These are phyloP conservation scores for Astrothelium macrocarpum DNA, from an alignment of 495 filamentous ascomycete species.

Conservation along the genomic window DNA sequence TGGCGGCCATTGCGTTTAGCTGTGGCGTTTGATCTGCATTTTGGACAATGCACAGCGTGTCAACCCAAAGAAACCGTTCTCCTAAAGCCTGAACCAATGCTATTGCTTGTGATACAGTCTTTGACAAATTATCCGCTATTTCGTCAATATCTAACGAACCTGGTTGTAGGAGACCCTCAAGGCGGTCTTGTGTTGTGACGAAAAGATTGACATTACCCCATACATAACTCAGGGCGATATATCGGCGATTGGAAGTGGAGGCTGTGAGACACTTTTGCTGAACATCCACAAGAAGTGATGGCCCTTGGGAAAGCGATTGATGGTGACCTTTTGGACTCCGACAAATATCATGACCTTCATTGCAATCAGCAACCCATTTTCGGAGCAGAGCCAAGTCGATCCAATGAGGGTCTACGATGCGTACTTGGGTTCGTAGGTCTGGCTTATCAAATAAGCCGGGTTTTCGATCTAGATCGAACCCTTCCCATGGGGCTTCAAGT, in stretches of 20 bases:
- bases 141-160: not conserved
- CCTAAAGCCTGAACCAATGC: not conserved
- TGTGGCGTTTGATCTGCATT: not conserved
- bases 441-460: not conserved
- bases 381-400: not conserved
- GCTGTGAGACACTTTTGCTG: not conserved
- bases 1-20: not conserved
- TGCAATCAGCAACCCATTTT: conserved; percentile 1
- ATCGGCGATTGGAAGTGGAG: not conserved
- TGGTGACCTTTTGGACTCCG: not conserved
- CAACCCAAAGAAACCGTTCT: conserved; percentile 8
- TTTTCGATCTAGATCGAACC: not conserved
- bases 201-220: conserved; percentile 3
- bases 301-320: not conserved
- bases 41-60: conserved; percentile 7
- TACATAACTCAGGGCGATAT: conserved; percentile 10
- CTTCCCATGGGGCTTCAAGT: not conserved
- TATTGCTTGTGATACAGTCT: not conserved
- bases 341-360: not conserved
- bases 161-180: not conserved
- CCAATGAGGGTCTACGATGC: not conserved
- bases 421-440: not conserved
- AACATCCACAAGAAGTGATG: conserved; percentile 2
- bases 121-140: not conserved
- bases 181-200: not conserved